Evolutionary conservation across 2,329 filamentous ascomycete genomes (phyloP).

Genomic region (Paraphaeosphaeria minitans): DNA sequence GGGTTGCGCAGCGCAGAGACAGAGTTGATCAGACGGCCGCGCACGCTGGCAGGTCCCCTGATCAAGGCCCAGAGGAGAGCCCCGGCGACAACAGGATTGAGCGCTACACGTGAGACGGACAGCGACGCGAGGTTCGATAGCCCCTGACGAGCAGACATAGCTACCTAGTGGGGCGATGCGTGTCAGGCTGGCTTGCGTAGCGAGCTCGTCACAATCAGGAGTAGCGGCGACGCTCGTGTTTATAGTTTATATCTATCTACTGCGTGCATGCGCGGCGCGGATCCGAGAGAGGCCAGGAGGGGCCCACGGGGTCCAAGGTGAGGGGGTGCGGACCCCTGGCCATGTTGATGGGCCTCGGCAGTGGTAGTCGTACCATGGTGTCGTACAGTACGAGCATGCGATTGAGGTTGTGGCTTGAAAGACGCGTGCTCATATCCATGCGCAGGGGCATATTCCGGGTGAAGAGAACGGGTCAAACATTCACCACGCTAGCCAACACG

Average conservation of each 20-base stretch:
- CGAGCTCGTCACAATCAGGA: not conserved
- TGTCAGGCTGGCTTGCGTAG: not conserved
- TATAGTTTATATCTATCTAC: too few species aligned
- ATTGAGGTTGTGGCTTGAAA: too few species aligned
- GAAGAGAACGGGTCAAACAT: too few species aligned
- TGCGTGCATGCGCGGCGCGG: not conserved
- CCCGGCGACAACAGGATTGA: slow-evolving; percentile 39
- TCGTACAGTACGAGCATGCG: not conserved
- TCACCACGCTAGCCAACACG: too few species aligned
- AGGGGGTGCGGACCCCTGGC: not conserved
- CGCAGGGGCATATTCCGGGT: too few species aligned
- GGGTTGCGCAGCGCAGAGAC: slow-evolving; percentile 33
- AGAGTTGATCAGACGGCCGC: slow-evolving; percentile 24
- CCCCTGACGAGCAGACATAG: slow-evolving; percentile 3
- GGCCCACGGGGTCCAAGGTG: not conserved
- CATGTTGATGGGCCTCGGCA: not conserved
- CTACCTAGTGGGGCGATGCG: not conserved
- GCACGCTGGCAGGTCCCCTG: slow-evolving; percentile 32
- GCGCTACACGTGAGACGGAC: slow-evolving; percentile 27
- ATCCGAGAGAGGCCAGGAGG: not conserved
- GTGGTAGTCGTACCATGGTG: not conserved
- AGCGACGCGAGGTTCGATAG: slow-evolving; percentile 25
- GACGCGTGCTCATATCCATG: too few species aligned
- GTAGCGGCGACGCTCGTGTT: not conserved
- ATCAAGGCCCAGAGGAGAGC: slow-evolving; percentile 40